Base-by-base conservation (phyloP, 2,329 filamentous ascomycete species). In the Mariannaea elegans region DNA sequence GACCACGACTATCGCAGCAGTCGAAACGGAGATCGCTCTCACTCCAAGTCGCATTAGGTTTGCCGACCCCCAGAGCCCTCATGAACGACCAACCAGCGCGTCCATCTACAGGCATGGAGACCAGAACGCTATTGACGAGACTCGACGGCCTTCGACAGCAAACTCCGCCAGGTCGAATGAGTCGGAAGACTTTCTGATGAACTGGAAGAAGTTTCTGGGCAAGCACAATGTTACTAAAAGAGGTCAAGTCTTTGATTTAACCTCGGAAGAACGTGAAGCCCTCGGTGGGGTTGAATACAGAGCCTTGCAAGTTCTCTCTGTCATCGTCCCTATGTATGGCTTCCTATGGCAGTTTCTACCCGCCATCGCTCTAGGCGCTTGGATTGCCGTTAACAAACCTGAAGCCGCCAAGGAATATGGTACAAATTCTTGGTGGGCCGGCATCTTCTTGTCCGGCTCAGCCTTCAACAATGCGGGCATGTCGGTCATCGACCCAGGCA, bases 401-500 rank as follows among this genome's bases (percentile, higher is more conserved):
- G 75, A 76, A 8, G 76, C 80, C 4, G 80, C 86, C 1, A 69
- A 75, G 2, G 74, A 71, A 4, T 89, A 90, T 70, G 85, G 83
- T 12, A 80, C 88, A 53, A 85, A 87, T 58, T 84, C 88, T 31
- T 90, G 86, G 85, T 91, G 88, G 88, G 78, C 87, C 2, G 88
- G 88, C 38, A 82, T 87, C 42, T 91, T 91, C 75, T 87, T 89
- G 61, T 86, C 85, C 2, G 82, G 87, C 4, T 89, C 86, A 16
- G 88, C 88, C 0, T 91, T 91, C 73, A 90, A 90, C 74, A 91
- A 90, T 65, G 87, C 83, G n/a, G 88, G 88, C 38, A 89, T 91
- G 87, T 85, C 84, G 18, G 77, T 90, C 32, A 75, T 90, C 12
- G 87, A 91, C 70, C 82, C 84, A 38, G 90, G 89, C 68, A 88